Conservation (phyloP, 805 yeast genomes). For the Danielozyma ontarioensis region DNA sequence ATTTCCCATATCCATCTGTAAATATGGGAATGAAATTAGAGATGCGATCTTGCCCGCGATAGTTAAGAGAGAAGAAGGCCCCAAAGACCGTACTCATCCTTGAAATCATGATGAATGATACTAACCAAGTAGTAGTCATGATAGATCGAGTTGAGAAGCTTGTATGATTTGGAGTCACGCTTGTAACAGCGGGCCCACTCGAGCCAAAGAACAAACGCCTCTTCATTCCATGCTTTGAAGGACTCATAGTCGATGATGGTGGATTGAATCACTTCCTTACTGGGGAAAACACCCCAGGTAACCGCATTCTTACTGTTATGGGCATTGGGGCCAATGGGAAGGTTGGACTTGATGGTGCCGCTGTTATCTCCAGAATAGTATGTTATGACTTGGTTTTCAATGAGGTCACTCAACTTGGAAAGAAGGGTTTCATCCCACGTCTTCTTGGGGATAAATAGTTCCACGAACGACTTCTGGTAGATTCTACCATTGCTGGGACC, state of each 20-base stretch:
- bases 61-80: conserved; percentile 43
- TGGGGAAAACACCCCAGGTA: conserved; percentile 97
- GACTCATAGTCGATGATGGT: conserved; percentile 91
- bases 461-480: conserved; percentile 90
- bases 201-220: conserved; percentile 83
- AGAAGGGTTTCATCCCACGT: conserved; percentile 60
- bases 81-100: conserved; percentile 74
- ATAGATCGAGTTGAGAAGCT: conserved; percentile 57
- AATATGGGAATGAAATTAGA: conserved; percentile 19
- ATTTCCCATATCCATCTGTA: conserved; percentile 9
- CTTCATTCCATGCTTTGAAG: conserved; percentile 94
- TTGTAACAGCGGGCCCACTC: conserved; percentile 88
- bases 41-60: conserved; percentile 11
- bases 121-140: conserved; percentile 73
- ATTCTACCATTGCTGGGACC: conserved; percentile 88
- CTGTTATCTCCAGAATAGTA: conserved; percentile 69
- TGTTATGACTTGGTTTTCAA: conserved; percentile 48
- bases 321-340: conserved; percentile 32
- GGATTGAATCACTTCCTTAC: conserved; percentile 83
- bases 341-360: conserved; percentile 57
- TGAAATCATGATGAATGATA: conserved; percentile 79
- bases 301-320: conserved; percentile 65
- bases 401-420: conserved; percentile 40
- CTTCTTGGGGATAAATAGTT: conserved; percentile 65
- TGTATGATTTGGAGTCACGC: conserved; percentile 47